These are phyloP conservation scores for Colletotrichum lindemuthianum DNA, from an alignment of 2,329 filamentous ascomycete genomes.

Conservation along the genomic window DNA sequence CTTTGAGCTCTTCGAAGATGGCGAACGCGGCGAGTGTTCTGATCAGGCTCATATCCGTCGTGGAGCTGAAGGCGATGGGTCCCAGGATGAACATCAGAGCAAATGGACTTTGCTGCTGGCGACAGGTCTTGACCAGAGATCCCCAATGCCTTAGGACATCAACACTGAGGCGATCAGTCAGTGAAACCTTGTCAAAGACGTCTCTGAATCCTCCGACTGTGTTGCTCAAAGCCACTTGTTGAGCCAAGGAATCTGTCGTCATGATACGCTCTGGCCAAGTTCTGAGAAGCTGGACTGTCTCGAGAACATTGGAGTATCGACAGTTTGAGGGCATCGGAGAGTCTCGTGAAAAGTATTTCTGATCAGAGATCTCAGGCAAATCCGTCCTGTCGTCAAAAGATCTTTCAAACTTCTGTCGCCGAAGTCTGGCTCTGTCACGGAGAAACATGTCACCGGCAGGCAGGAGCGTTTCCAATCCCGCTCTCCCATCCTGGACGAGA, in stretches of 20 bases:
- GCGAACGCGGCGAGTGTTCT: slow-evolving; percentile 56
- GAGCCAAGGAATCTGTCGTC: slow-evolving; percentile 32
- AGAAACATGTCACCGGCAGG: slow-evolving; percentile 37
- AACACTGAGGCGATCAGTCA: slow-evolving; percentile 51
- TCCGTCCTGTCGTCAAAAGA: slow-evolving; percentile 39
- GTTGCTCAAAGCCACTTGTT: slow-evolving; percentile 25
- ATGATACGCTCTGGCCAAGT: slow-evolving; percentile 35
- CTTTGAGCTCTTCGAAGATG: slow-evolving; percentile 50
- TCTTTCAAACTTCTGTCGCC: slow-evolving; percentile 27
- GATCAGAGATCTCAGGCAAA: not conserved
- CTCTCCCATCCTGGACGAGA: not conserved
- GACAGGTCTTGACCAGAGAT: slow-evolving; percentile 50
- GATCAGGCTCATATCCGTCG: slow-evolving; percentile 52
- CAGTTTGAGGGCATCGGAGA: slow-evolving; percentile 20
- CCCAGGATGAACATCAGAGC: slow-evolving; percentile 57
- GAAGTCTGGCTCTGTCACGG: slow-evolving; percentile 36
- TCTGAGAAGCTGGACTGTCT: slow-evolving; percentile 36
- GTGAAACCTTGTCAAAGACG: slow-evolving; percentile 41
- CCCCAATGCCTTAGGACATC: slow-evolving; percentile 55
- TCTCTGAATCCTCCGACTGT: slow-evolving; percentile 51
- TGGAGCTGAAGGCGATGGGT: slow-evolving; percentile 52
- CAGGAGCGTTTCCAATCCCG: slow-evolving; percentile 28
- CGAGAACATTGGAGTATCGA: slow-evolving; percentile 35
- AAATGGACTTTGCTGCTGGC: slow-evolving; percentile 43
- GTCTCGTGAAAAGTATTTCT: slow-evolving; percentile 38